These are phyloP conservation scores for Linum lewisii DNA, from an alignment of 345 rosid species.

Conservation along the genomic window DNA sequence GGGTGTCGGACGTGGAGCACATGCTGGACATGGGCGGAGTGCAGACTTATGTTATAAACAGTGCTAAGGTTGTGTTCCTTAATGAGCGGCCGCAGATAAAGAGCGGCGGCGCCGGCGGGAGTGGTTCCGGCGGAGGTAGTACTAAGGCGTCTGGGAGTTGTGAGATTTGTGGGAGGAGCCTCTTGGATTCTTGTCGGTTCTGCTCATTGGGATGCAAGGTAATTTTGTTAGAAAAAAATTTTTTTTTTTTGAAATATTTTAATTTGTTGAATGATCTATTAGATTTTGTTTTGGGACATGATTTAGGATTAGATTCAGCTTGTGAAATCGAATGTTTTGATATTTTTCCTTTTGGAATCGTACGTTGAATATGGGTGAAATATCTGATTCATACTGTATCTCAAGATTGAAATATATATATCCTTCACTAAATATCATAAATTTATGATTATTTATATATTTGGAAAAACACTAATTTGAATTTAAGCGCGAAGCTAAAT, in stretches of 20 bases:
- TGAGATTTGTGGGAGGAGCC: slow-evolving; percentile 24
- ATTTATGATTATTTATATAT: too few species aligned
- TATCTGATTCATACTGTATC: too few species aligned
- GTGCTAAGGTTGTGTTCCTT: slow-evolving; percentile 29
- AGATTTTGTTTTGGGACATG: neutral
- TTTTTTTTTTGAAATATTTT: too few species aligned
- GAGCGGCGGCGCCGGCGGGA: neutral
- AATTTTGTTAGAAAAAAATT: neutral
- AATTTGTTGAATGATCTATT: too few species aligned
- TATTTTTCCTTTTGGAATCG: too few species aligned
- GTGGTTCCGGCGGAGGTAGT: neutral
- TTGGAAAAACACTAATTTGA: too few species aligned
- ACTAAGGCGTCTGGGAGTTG: slow-evolving; percentile 16
- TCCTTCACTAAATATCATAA: too few species aligned
- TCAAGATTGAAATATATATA: too few species aligned
- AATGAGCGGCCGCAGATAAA: slow-evolving; percentile 31
- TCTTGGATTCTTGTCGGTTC: slow-evolving; percentile 26
- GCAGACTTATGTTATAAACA: slow-evolving; percentile 34
- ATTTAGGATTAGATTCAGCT: too few species aligned
- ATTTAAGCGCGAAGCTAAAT: too few species aligned
- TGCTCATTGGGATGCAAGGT: slow-evolving; percentile 41
- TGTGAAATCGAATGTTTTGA: too few species aligned
- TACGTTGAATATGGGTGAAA: too few species aligned
- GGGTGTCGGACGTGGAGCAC: slow-evolving; percentile 28
- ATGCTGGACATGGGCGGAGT: slow-evolving; percentile 27